Evolutionary conservation across 1,139 yeast genomes (phyloP).

Genomic region (Protomyces pachydermus): DNA sequence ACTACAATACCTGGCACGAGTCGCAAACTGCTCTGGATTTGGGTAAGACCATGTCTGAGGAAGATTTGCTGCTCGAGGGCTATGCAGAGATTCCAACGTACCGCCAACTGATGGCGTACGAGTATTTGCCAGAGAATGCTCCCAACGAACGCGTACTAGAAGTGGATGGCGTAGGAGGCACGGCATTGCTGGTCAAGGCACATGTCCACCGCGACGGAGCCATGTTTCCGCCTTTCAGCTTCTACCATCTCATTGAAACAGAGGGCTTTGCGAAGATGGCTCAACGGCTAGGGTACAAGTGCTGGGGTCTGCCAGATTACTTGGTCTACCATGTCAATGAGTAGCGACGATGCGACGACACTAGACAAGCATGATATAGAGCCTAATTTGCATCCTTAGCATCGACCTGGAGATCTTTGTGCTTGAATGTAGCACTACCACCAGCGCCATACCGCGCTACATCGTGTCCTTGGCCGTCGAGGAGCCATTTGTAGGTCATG

Average conservation of each 20-base stretch:
- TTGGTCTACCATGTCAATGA: slow-evolving; percentile 66
- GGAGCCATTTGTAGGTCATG: slow-evolving; percentile 72
- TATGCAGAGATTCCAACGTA: slow-evolving; percentile 89
- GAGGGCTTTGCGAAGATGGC: slow-evolving; percentile 99
- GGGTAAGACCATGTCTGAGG: slow-evolving; percentile 68
- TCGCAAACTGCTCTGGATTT: slow-evolving; percentile 75
- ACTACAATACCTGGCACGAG: slow-evolving; percentile 94
- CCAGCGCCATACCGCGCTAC: slow-evolving; percentile 19
- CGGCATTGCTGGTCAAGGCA: slow-evolving; percentile 90
- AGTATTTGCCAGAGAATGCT: slow-evolving; percentile 46
- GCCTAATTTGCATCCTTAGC: not conserved
- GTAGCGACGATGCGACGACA: slow-evolving; percentile 28
- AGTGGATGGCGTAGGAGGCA: slow-evolving; percentile 94
- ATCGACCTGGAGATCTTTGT: not conserved
- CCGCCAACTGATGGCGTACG: slow-evolving; percentile 91
- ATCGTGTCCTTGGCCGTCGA: slow-evolving; percentile 14
- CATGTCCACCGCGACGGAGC: slow-evolving; percentile 99
- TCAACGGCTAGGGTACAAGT: slow-evolving; percentile 82
- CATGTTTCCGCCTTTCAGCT: slow-evolving; percentile 97
- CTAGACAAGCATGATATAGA: not conserved
- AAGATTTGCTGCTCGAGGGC: slow-evolving; percentile 87
- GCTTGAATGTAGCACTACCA: not conserved
- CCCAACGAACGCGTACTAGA: slow-evolving; percentile 40
- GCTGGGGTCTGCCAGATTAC: slow-evolving; percentile 89
- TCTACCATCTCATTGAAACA: slow-evolving; percentile 91